These are phyloP conservation scores for Pythium aquatile DNA, from an alignment of 352 stramenopile species.

Conservation along the genomic window DNA sequence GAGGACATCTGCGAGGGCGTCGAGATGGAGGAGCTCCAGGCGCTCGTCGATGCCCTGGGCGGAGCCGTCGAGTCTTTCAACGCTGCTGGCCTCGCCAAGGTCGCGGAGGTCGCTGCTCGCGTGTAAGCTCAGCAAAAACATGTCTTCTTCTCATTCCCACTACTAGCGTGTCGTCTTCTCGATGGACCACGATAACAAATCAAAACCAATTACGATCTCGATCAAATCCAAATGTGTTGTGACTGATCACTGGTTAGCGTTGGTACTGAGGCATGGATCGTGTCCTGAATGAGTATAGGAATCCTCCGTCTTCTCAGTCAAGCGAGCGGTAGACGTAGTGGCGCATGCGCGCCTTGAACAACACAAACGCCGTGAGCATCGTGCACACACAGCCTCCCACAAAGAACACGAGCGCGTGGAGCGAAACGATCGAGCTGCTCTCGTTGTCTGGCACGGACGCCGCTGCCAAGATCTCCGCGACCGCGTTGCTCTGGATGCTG, in stretches of 20 bases:
- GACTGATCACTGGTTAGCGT: background rate
- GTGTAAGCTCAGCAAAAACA: slow-evolving; percentile 14
- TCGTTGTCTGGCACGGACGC: slow-evolving; percentile 18
- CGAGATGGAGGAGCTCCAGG: slow-evolving; percentile 69
- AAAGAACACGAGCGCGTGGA: slow-evolving; percentile 54
- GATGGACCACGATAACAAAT: background rate
- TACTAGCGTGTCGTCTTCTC: background rate
- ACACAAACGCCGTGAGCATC: slow-evolving; percentile 35
- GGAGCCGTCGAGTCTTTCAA: slow-evolving; percentile 51
- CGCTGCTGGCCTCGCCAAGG: slow-evolving; percentile 47
- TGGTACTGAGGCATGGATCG: background rate
- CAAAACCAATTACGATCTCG: background rate
- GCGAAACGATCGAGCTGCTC: background rate
- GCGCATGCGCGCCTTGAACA: slow-evolving; percentile 45
- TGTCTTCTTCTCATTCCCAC: no score
- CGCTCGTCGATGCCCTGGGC: slow-evolving; percentile 59
- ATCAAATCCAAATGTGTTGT: background rate
- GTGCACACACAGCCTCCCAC: slow-evolving; percentile 58
- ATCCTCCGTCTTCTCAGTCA: slow-evolving; percentile 20
- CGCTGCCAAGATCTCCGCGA: background rate
- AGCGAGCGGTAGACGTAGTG: slow-evolving; percentile 67
- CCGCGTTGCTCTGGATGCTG: background rate
- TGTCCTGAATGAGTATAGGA: no score
- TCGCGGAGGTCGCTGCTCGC: slow-evolving; percentile 36
- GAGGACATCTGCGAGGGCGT: slow-evolving; percentile 73